Evolutionary conservation across 306 rosid species (phyloP), one percentile per base, ranked within the genome.

Genomic region (Rubus idaeus): DNA sequence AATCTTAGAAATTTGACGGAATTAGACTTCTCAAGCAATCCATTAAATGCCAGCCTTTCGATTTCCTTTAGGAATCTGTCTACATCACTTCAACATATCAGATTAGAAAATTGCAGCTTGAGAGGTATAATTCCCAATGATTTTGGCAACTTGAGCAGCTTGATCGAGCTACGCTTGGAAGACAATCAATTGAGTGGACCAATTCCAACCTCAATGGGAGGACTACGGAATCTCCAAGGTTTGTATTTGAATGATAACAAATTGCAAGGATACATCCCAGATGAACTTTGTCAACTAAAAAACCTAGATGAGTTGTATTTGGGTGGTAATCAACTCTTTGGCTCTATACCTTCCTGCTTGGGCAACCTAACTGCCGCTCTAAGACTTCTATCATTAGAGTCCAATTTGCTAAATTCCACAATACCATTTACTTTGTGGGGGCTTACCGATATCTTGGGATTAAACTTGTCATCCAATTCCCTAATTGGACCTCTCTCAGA

Each of bases 311-410:
- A 23, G 4, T 58, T 58, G 23, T 0, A 0, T 58, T 58, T 58
- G 64, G 64, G 14, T 20, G 17, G 6, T 10, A 58, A 58, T 58
- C 64, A 21, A 10, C 17, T 58, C 35, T 58, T 7, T n/a, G 66
- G 73, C 11, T 60, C 55, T 6, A 41, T 76, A 17, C 79, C 79
- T 10, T 5, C 66, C 3, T 76, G 79, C 18, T 14, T 76, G 13
- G 62, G 52, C 0, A 66, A 65, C 50, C 53, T 76, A 64, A 12
- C 40, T 39, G 21, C 65, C 35, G 35, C 35, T n/a, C 64, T 65
- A 2, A 75, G 41, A 51, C 0, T 0, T 2, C 26, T 75, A 16
- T 2, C 35, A 30, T 30, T 30, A 30, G 2, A 30, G 35, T 30
- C 35, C 35, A 30, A 30, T 30, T 30, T 30, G 35, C 1, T 30